These are phyloP conservation scores for Domatiomyces globalis DNA, from an alignment of 2,329 filamentous ascomycete genomes.

Conservation along the genomic window DNA sequence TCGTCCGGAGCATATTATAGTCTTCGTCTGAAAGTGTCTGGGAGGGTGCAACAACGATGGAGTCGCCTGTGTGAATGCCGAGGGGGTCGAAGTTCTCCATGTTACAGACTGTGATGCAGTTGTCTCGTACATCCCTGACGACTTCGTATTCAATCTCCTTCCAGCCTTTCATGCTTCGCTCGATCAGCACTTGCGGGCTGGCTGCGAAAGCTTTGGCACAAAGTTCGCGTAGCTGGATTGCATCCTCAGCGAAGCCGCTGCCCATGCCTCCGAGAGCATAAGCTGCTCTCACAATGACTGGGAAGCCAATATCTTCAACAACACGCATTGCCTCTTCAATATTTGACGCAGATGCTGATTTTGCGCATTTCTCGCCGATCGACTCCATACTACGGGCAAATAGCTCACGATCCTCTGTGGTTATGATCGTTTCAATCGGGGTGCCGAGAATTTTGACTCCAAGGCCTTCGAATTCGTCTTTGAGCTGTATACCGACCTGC, in stretches of 20 bases:
- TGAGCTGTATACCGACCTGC: slow-evolving; percentile 92
- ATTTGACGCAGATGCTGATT: slow-evolving; percentile 82
- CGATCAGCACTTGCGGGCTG: slow-evolving; percentile 89
- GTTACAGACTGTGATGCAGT: slow-evolving; percentile 99
- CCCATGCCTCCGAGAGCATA: slow-evolving; percentile 92
- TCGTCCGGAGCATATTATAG: slow-evolving; percentile 97
- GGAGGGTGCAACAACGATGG: slow-evolving; percentile 92
- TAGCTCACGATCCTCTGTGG: slow-evolving; percentile 91
- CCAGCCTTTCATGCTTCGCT: slow-evolving; percentile 99
- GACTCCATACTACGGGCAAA: slow-evolving; percentile 98
- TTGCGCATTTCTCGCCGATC: slow-evolving; percentile 93
- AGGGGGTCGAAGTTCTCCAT: slow-evolving; percentile 99
- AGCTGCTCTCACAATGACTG: slow-evolving; percentile 90
- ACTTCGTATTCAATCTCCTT: slow-evolving; percentile 99
- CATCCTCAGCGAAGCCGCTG: slow-evolving; percentile 86
- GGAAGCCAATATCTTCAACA: slow-evolving; percentile 84
- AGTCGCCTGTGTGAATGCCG: slow-evolving; percentile 95
- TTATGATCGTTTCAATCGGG: slow-evolving; percentile 95
- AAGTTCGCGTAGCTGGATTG: slow-evolving; percentile 66
- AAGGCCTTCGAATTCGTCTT: slow-evolving; percentile 85
- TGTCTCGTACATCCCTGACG: slow-evolving; percentile 85
- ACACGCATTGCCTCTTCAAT: slow-evolving; percentile 78
- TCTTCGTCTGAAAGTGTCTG: slow-evolving; percentile 95
- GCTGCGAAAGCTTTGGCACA: slow-evolving; percentile 92
- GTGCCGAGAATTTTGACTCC: slow-evolving; percentile 93